Base-by-base conservation (phyloP, 768 basidiomycete genomes). In the Termitomyces sp. region DNA sequence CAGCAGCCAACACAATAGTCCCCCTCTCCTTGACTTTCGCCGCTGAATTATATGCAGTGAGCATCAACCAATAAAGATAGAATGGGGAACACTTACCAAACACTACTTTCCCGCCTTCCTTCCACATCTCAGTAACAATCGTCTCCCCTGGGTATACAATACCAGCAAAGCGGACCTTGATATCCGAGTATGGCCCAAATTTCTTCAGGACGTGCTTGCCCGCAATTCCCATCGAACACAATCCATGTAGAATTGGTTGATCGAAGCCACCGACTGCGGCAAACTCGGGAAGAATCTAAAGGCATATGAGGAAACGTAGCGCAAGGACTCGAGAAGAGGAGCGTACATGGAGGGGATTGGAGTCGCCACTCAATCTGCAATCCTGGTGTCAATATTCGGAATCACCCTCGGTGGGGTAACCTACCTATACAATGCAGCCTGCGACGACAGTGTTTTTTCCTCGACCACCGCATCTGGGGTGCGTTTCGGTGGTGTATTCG, bases 121-220 rank as follows among this genome's bases (percentile, higher is more conserved):
- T 97, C 97, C 97, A 99, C 96, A 98, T 98, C 68, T 92, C 86
- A 0, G 96, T 99, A 14, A 94, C 77, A 52, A 98, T 79, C 1
- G 96, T 98, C 72, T 98, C 94, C 0, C 95, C 96, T 2, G 96
- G 97, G 68, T 88, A 95, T 23, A 98, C 93, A 2, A 92, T 85
- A 3, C 93, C 94, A 0, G 89, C 84, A 70, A 98, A 96, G 35
- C 96, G 84, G 57, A 92, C 94, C 81, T 98, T 99, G 76, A 99
- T 96, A 68, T 98, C 93, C 64, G 84, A 83, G 75, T 80, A 96
- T 15, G 81, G 69, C 12, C 97, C 97, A 66, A 83, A 99, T 3
- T 84, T 76, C 72, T 96, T 89, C 61, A 91, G 69, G 37, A 99
- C 85, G 66, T 98, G 94, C 72, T 98, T 98, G 5, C 87, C 92